Conservation (phyloP, 1,284 basidiomycete genomes). For the Trametes sp. region DNA sequence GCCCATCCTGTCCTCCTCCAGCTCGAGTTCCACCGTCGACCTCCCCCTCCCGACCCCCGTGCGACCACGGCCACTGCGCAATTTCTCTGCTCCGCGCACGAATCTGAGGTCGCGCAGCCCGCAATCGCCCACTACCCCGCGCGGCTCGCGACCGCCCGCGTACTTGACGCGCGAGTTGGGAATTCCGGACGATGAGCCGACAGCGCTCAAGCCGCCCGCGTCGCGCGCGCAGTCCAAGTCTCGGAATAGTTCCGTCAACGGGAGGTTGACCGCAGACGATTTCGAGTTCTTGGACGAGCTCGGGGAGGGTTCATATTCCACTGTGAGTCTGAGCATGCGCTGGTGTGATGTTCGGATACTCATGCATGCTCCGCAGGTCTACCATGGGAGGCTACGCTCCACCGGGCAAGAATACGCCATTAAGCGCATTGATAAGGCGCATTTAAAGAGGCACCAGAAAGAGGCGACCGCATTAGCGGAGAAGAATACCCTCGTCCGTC, state of each 20-base stretch:
- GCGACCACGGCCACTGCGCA: slow-evolving; percentile 66
- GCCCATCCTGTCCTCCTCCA: slow-evolving; percentile 49
- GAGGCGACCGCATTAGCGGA: slow-evolving; percentile 69
- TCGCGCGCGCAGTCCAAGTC: slow-evolving; percentile 50
- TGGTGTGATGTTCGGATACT: slow-evolving; percentile 26
- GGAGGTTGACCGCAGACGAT: slow-evolving; percentile 56
- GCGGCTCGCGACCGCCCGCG: slow-evolving; percentile 56
- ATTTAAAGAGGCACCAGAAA: slow-evolving; percentile 74
- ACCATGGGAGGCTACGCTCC: slow-evolving; percentile 60
- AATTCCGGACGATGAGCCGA: slow-evolving; percentile 46
- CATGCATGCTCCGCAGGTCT: slow-evolving; percentile 53
- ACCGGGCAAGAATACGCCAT: slow-evolving; percentile 76
- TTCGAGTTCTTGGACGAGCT: slow-evolving; percentile 75
- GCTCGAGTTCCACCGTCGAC: slow-evolving; percentile 60
- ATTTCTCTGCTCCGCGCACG: slow-evolving; percentile 66
- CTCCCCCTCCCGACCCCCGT: slow-evolving; percentile 51
- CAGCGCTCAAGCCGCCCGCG: slow-evolving; percentile 40
- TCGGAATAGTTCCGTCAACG: slow-evolving; percentile 56
- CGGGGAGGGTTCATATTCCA: slow-evolving; percentile 85
- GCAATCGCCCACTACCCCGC: slow-evolving; percentile 53
- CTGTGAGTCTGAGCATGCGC: slow-evolving; percentile 51
- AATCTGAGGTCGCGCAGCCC: slow-evolving; percentile 57
- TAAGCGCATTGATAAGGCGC: slow-evolving; percentile 80
- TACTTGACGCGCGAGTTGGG: slow-evolving; percentile 70
- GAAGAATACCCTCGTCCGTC: slow-evolving; percentile 66